Conservation (phyloP, 768 basidiomycete species). For the Macrolepiota fuliginosa region DNA sequence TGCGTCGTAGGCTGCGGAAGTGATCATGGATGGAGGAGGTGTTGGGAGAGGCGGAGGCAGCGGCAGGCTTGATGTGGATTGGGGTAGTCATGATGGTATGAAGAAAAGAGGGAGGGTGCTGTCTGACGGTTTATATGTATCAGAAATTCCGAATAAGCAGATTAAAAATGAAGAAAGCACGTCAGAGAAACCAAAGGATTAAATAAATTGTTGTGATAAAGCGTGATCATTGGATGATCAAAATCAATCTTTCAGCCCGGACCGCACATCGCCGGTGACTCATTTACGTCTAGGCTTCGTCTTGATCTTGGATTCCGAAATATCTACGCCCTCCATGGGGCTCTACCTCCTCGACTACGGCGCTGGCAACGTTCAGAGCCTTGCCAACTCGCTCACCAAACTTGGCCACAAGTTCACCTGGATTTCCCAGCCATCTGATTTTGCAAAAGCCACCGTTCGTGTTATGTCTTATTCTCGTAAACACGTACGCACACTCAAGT, state of each 20-base stretch:
- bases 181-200: conserved; percentile 4
- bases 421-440: conserved; percentile 80
- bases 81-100: conserved; percentile 42
- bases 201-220: conserved; percentile 6
- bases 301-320: not conserved
- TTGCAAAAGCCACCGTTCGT: conserved; percentile 87
- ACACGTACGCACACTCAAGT: conserved; percentile 11
- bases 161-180: conserved; percentile 22
- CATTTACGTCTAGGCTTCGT: not conserved
- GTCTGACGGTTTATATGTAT: conserved; percentile 14
- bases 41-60: conserved; percentile 53
- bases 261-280: conserved; percentile 11
- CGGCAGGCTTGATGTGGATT: conserved; percentile 45
- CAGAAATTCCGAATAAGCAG: conserved; percentile 12
- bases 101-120: not conserved
- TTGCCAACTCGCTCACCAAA: conserved; percentile 85
- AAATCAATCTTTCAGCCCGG: not conserved
- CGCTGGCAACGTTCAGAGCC: conserved; percentile 90
- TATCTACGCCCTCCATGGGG: conserved; percentile 24
- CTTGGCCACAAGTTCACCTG: conserved; percentile 89
- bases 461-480: conserved; percentile 7
- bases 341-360: conserved; percentile 96
- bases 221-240: conserved; percentile 9
- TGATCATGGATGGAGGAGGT: conserved; percentile 43
- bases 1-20: conserved; percentile 31